A percentile compares a stretch with the other conserved stretches of the same genome.
These are phyloP conservation scores for Rhodotorula babjevae DNA, from an alignment of 768 basidiomycete species.

Conservation along the genomic window DNA sequence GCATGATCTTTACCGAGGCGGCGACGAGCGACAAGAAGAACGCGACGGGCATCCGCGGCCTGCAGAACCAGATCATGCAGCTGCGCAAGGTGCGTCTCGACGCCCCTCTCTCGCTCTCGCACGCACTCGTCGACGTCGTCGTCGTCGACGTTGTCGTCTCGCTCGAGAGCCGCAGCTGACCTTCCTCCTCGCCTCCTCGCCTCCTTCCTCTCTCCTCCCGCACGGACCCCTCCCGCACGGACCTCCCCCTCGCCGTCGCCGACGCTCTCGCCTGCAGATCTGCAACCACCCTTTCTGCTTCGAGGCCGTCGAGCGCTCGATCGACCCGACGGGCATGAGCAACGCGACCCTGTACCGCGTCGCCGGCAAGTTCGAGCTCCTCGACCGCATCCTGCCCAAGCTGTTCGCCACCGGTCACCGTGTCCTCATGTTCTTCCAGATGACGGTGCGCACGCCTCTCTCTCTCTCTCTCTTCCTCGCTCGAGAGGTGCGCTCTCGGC, in stretches of 20 bases:
- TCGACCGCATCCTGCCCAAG: constrained; percentile 87
- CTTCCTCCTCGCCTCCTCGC: no score
- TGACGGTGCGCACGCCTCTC: constrained; percentile 73
- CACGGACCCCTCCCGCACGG: no score
- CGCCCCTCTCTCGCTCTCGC: not conserved
- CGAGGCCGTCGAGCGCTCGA: constrained; percentile 87
- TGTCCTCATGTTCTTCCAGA: constrained; percentile 99
- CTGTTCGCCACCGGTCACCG: constrained; percentile 88
- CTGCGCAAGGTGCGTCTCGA: constrained; percentile 75
- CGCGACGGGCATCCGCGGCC: constrained; percentile 73
- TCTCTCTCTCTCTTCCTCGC: constrained; percentile 51
- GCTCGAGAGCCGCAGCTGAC: no score
- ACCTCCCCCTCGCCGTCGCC: no score
- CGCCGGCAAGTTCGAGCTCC: constrained; percentile 88
- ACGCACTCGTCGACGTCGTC: no score
- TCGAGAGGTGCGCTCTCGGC: constrained; percentile 77
- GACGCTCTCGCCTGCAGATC: constrained; percentile 57
- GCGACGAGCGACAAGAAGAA: constrained; percentile 52
- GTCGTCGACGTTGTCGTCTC: no score
- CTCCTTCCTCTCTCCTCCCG: no score
- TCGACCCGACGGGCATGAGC: constrained; percentile 73
- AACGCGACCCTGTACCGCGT: constrained; percentile 71
- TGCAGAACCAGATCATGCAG: constrained; percentile 96
- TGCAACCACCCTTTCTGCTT: constrained; percentile 95
- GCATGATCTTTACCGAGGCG: constrained; percentile 55